phyloP scores from a whole-genome alignment of 2,329 filamentous ascomycete species.

The Neofusicoccum laricinum region DNA sequence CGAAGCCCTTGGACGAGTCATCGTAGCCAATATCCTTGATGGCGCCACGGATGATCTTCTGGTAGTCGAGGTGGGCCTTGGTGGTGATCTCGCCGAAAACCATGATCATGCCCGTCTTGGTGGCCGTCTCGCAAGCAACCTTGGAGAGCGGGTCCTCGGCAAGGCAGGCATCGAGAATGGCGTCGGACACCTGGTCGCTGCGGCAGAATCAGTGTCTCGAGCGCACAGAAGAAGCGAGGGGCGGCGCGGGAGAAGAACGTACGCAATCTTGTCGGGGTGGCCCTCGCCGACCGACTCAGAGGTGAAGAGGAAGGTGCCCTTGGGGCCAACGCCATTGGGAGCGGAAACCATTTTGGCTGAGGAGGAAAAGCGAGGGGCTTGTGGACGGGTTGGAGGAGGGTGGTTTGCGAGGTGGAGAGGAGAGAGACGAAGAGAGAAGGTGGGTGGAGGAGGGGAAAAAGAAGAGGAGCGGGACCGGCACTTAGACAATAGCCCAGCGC shows the following conservation, averaged over 20 bases:
- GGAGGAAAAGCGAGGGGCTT: not conserved
- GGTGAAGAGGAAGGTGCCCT: constrained; percentile 47
- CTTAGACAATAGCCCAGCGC: not conserved
- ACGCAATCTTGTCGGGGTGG: constrained; percentile 94
- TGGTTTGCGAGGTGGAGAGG: constrained; percentile 17
- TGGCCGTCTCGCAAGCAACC: constrained; percentile 97
- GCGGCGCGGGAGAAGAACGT: constrained; percentile 22
- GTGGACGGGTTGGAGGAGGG: not conserved
- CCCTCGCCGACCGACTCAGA: constrained; percentile 52
- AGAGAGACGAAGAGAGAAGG: constrained; percentile 22
- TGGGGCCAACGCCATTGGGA: constrained; percentile 16
- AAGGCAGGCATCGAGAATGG: constrained; percentile 96
- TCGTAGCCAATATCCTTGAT: constrained; percentile 99
- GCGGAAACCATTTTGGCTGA: constrained; percentile 12
- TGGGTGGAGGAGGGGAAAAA: constrained; percentile 25
- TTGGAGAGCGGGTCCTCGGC: constrained; percentile 94
- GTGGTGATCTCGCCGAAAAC: constrained; percentile 82
- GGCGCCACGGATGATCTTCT: constrained; percentile 89
- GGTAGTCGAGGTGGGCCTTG: constrained; percentile 94
- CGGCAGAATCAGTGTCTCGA: not conserved
- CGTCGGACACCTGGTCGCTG: constrained; percentile 94
- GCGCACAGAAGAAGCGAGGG: not conserved
- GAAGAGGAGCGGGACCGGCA: constrained; percentile 20
- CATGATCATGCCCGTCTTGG: constrained; percentile 99
- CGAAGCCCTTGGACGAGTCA: constrained; percentile 94